Conservation (phyloP, 305 asterid species). For the Fraxinus platypoda region DNA sequence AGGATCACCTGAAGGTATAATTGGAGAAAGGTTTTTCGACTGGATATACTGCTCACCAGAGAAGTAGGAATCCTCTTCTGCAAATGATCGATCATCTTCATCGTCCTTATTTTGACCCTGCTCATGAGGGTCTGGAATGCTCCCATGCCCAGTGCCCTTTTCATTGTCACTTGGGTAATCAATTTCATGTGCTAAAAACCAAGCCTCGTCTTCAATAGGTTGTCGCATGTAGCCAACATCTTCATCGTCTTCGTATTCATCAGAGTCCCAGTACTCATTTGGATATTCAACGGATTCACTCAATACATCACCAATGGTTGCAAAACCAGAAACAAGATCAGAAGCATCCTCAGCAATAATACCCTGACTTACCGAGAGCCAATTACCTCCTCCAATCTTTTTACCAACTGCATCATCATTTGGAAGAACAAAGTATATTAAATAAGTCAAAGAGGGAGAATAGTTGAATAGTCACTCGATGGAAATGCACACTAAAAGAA, state of each 20-base stretch:
- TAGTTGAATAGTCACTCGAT: neutral
- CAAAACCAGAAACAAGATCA: slow-evolving; percentile 96
- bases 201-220: slow-evolving; percentile 95
- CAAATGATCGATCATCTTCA: slow-evolving; percentile 91
- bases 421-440: slow-evolving; percentile 18
- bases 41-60: slow-evolving; percentile 76
- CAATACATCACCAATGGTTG: slow-evolving; percentile 89
- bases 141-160: slow-evolving; percentile 80
- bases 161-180: slow-evolving; percentile 99
- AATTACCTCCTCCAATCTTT: slow-evolving; percentile 80
- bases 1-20: slow-evolving; percentile 56
- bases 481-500: slow-evolving; percentile 8
- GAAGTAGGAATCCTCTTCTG: slow-evolving; percentile 92
- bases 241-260: slow-evolving; percentile 95
- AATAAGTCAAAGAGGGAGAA: slow-evolving; percentile 19
- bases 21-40: slow-evolving; percentile 61
- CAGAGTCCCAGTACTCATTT: slow-evolving; percentile 97
- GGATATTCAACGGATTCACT: slow-evolving; percentile 89
- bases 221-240: slow-evolving; percentile 97
- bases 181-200: slow-evolving; percentile 97
- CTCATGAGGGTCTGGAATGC: slow-evolving; percentile 77
- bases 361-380: slow-evolving; percentile 98
- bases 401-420: slow-evolving; percentile 58
- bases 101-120: slow-evolving; percentile 67
- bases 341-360: slow-evolving; percentile 86